Base-by-base conservation (phyloP, 2,329 filamentous ascomycete genomes). In the Ophiosphaerella herpotricha region DNA sequence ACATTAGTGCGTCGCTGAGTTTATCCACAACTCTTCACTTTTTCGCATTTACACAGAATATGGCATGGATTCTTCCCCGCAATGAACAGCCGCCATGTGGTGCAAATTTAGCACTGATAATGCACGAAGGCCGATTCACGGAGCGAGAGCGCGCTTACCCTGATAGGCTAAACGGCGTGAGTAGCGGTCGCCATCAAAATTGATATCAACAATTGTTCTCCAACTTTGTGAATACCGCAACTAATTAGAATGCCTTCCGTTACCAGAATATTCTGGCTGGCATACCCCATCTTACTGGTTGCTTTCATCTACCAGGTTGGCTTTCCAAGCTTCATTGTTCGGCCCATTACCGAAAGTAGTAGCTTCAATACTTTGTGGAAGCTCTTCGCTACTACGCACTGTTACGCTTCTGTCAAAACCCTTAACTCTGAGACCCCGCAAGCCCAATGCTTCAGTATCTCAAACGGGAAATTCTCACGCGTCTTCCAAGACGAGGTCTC, bases 361-460 rank as follows among this genome's bases (percentile, higher is more conserved):
- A 45, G 54, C 13, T 61, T 60, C 43, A 61, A 60, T 26, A 48
- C 64, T 36, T 38, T 69, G 14, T 55, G 55, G 35, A 62, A 64
- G 33, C 39, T 66, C 14, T 65, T 70, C 48, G 53, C 61, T 5
- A 52, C 58, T 13, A 72, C 68, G 16, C 56, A 77, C 56, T 81
- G 78, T 62, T 80, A 79, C 52, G 67, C 72, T 23, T 73, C 72
- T 3, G 71, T 82, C 40, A 75, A 65, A 21, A 80, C 79, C 0
- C 73, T 79, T 18, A 70, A 73, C 21, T 52, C 66, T 2, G 59
- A 64, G 0, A 55, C 72, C 7, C 72, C 77, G 7, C 47, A 61
- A 8, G 67, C 65, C 2, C 74, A 78, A 41, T 87, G 85, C 71
- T 86, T 87, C 66, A 78, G 78, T 5, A 79, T 86, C 2, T 64